phyloP scores from a whole-genome alignment of 257 asterid genomes.

The Jasminum sambac region DNA sequence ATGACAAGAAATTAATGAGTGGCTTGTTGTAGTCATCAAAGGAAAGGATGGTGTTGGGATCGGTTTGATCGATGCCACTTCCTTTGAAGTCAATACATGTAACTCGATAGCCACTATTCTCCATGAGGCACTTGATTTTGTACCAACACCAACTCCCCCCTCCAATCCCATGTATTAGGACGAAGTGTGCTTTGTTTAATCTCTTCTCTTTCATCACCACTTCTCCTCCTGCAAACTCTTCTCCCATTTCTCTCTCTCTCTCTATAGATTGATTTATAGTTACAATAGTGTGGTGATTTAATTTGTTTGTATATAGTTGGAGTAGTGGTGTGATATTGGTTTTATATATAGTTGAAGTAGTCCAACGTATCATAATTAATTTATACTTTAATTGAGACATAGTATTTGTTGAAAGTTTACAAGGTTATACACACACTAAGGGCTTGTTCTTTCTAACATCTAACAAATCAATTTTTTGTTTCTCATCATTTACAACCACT shows the following conservation, averaged over 20 bases:
- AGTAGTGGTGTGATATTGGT: slow-evolving; percentile 2
- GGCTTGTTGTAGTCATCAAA: slow-evolving; percentile 73
- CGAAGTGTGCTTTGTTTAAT: slow-evolving; percentile 51
- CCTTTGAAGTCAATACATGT: slow-evolving; percentile 80
- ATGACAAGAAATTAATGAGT: slow-evolving; percentile 56
- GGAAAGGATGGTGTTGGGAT: slow-evolving; percentile 55
- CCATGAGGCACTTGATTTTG: slow-evolving; percentile 64
- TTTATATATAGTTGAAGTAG: slow-evolving; percentile 22
- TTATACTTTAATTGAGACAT: not conserved
- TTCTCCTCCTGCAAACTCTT: slow-evolving; percentile 11
- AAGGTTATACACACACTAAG: too few species aligned
- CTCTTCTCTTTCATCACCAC: not conserved
- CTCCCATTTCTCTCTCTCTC: slow-evolving; percentile 29
- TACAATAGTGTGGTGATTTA: not conserved
- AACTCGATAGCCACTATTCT: slow-evolving; percentile 65
- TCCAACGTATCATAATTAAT: slow-evolving; percentile 17
- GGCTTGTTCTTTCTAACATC: too few species aligned
- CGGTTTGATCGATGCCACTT: slow-evolving; percentile 65
- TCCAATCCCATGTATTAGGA: slow-evolving; percentile 64
- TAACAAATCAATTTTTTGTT: too few species aligned
- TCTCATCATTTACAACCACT: too few species aligned
- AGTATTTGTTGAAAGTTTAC: not conserved
- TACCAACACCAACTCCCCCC: slow-evolving; percentile 97
- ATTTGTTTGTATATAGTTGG: slow-evolving; percentile 6
- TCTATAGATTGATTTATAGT: not conserved